Evolutionary conservation across 805 yeast genomes (phyloP), one percentile per base, ranked within the genome.

Genomic region (Schwanniomyces vanrijiae): DNA sequence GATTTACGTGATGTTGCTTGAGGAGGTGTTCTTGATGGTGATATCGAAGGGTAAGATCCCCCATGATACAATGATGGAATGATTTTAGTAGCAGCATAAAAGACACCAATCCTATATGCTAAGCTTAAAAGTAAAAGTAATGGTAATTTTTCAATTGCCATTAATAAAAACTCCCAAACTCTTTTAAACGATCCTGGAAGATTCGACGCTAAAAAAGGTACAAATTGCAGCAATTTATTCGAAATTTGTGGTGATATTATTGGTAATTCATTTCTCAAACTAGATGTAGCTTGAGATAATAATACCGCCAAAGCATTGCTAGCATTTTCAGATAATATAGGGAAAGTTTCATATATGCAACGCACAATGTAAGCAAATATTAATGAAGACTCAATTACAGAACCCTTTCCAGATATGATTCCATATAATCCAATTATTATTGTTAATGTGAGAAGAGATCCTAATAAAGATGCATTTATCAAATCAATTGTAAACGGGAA

Each of bases 41-140:
- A 50, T 3, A 51, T 40, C 4, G 62, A 52, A 16, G 69, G 68
- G 51, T 66, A 63, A 16, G 70, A 60, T 4, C 68, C 61, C 24
- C 61, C 68, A 45, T 68, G 74, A 50, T 77, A 82, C 48, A 88
- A 68, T 9, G 85, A 82, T 2, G 99, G 99, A 18, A 94, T 89
- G 51, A 94, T 90, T 61, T 96, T 86, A 13, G 97, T 88, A 2
- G 98, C 97, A 1, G 96, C 90, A 61, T 83, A 84, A 58, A 92
- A 90, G 9, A 91, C 96, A 4, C 88, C 77, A 18, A 92, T 82
- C 56, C 99, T 78, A 61, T 88, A 92, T 1, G 90, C 88, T 57
- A 94, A 71, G 55, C 90, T 90, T 21, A 90, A 75, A 22, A 89
- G 69, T 20, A 94, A 84, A 5, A 96, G 88, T 7, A 96, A 82